phyloP scores from a whole-genome alignment of 768 basidiomycete species.

The Amanita pseudoporphyria region DNA sequence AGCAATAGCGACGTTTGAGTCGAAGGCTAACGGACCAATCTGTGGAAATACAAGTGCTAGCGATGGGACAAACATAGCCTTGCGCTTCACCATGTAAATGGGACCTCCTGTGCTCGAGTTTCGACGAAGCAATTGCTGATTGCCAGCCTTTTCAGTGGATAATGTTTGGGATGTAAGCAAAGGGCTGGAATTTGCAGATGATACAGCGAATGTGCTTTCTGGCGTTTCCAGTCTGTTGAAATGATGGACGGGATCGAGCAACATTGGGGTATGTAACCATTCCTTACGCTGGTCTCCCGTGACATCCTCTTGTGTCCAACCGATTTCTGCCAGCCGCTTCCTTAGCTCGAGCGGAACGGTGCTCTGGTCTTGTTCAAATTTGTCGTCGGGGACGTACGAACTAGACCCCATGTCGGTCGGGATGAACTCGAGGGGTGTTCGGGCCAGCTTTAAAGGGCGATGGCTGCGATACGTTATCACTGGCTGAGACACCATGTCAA shows the following conservation, averaged over 20 bases:
- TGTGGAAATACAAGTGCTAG: conserved; percentile 45
- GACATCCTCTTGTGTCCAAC: conserved; percentile 58
- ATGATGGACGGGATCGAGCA: conserved; percentile 48
- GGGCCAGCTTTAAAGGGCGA: conserved; percentile 62
- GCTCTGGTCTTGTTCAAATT: conserved; percentile 36
- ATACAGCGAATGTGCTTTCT: conserved; percentile 15
- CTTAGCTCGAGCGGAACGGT: conserved; percentile 55
- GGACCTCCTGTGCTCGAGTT: conserved; percentile 46
- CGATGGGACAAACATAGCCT: conserved; percentile 58
- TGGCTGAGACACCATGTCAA: conserved; percentile 55
- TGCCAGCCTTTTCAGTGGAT: conserved; percentile 8
- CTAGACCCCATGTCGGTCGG: conserved; percentile 67
- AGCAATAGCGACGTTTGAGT: conserved; percentile 44
- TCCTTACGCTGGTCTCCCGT: conserved; percentile 45
- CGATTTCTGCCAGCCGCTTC: conserved; percentile 61
- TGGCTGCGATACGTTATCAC: conserved; percentile 50
- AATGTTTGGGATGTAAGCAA: conserved; percentile 22
- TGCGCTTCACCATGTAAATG: conserved; percentile 38
- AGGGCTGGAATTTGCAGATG: conserved; percentile 23
- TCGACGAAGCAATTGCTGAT: conserved; percentile 38
- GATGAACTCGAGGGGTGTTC: conserved; percentile 64
- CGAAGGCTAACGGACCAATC: conserved; percentile 42
- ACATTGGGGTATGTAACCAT: conserved; percentile 56
- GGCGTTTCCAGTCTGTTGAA: conserved; percentile 40
- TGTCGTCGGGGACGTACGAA: conserved; percentile 45